These are phyloP conservation scores for Arabidopsis hybrid DNA, from an alignment of 441 rosid genomes.

Conservation along the genomic window DNA sequence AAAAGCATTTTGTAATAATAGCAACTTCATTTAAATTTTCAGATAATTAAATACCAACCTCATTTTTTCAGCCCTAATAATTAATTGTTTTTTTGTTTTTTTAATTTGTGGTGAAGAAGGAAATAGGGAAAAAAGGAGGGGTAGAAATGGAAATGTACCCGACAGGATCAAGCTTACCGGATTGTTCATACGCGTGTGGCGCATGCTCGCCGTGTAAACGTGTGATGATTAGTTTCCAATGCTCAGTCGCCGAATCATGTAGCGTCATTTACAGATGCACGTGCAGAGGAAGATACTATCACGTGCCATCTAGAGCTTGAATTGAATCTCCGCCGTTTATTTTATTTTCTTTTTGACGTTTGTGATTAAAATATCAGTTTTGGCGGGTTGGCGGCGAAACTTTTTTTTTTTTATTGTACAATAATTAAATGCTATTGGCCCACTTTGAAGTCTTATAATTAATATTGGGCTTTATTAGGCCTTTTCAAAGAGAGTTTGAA, in stretches of 20 bases:
- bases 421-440: constrained; percentile 17
- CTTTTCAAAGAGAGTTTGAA: not conserved
- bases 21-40: not conserved
- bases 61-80: not conserved
- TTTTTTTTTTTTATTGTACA: constrained; percentile 10
- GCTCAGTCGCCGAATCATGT: constrained; percentile 67
- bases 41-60: not conserved
- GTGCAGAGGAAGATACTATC: constrained; percentile 78
- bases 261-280: constrained; percentile 71
- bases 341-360: constrained; percentile 7
- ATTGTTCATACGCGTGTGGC: constrained; percentile 72
- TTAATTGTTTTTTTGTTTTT: no score
- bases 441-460: constrained; percentile 5
- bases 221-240: constrained; percentile 73
- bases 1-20: not conserved
- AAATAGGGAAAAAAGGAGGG: constrained; percentile 28
- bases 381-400: not conserved
- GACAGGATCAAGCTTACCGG: constrained; percentile 71
- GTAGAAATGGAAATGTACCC: constrained; percentile 57
- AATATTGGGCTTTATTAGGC: constrained; percentile 19
- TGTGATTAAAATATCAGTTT: constrained; percentile 36
- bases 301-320: constrained; percentile 66
- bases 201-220: constrained; percentile 74
- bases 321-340: constrained; percentile 23
- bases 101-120: constrained; percentile 5